These are phyloP conservation scores for Eimeria acervulina DNA, from an alignment of 169 alveolate species.

Conservation along the genomic window DNA sequence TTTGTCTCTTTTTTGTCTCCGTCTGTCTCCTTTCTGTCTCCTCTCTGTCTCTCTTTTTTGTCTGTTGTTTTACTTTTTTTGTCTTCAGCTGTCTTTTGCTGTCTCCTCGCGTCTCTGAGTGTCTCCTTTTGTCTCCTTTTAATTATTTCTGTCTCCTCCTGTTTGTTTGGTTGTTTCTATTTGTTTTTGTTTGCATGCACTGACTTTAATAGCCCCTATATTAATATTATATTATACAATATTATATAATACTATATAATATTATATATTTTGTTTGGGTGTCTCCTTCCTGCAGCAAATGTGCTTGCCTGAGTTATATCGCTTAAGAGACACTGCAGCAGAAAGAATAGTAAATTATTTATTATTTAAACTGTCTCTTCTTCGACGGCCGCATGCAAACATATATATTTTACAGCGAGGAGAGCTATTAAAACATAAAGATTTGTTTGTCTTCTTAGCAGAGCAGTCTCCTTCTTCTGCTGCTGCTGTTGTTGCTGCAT, in stretches of 20 bases:
- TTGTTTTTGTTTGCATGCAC: too few species aligned
- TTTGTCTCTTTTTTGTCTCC: too few species aligned
- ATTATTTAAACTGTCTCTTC: neutral
- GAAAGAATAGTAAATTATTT: neutral
- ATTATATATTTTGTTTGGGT: neutral
- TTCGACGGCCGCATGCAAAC: constrained; percentile 11
- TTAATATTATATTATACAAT: too few species aligned
- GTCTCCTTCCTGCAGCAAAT: neutral
- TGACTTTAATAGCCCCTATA: too few species aligned
- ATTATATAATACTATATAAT: neutral
- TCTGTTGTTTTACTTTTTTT: neutral
- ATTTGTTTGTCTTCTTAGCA: constrained; percentile 5
- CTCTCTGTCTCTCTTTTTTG: too few species aligned
- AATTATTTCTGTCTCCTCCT: too few species aligned
- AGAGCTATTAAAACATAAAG: constrained; percentile 1
- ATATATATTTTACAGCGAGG: constrained; percentile 46
- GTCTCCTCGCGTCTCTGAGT: neutral
- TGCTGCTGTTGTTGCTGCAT: constrained; percentile 14
- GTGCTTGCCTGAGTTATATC: neutral
- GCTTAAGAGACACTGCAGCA: neutral
- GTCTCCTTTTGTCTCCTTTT: too few species aligned
- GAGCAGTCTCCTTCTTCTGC: constrained; percentile 63
- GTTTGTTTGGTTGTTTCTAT: too few species aligned
- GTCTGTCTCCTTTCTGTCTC: too few species aligned
- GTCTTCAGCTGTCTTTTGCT: neutral